Evolutionary conservation across 169 alveolate genomes (phyloP), one percentile per base, ranked within the genome.

Genomic region (Blepharisma undulans): DNA sequence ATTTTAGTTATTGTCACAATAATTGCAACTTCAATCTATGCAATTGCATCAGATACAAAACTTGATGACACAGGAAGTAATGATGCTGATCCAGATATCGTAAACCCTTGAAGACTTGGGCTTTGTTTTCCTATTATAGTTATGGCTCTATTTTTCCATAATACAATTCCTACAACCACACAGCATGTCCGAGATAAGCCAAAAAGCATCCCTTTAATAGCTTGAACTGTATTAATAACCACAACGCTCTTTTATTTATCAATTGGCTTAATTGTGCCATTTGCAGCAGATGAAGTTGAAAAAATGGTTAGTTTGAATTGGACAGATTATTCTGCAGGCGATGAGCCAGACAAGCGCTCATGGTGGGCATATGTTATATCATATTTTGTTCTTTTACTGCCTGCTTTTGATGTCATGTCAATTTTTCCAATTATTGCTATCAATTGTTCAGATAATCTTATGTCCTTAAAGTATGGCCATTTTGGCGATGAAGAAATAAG

Each of bases 251-350:
- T 82, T 21, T 82, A 22, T 34, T 34, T 60, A 21, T 19, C 36
- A 21, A 59, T 59, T 21, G 76, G 89, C 60, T 21, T 82, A 21
- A 22, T 82, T 34, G 32, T 82, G 10, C 33, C 33, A 16, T 34
- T 21, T 60, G 30, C 89, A 21, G 76, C 34, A 32, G 74, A 34
- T 22, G 34, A 82, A n/a, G 77, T 48, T 1, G 89, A 82, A 82
- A 59, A 34, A 34, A 21, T 82, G 30, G 76, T 60, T 19, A 82
- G 33, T 21, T 74, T 82, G 14, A 82, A 82, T 30, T 82, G 89
- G 89, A 82, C 34, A 19, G 76, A 82, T 21, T 82, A 82, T 60
- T 82, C 89, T 48, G 89, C 89, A 22, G 89, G 89, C 5, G 32
- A 32, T 2, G 22, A 22, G 6, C 78, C 29, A 10, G 30, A 22